Evolutionary conservation across 2,329 filamentous ascomycete species (phyloP).

Genomic region (Trichoderma gracile): DNA sequence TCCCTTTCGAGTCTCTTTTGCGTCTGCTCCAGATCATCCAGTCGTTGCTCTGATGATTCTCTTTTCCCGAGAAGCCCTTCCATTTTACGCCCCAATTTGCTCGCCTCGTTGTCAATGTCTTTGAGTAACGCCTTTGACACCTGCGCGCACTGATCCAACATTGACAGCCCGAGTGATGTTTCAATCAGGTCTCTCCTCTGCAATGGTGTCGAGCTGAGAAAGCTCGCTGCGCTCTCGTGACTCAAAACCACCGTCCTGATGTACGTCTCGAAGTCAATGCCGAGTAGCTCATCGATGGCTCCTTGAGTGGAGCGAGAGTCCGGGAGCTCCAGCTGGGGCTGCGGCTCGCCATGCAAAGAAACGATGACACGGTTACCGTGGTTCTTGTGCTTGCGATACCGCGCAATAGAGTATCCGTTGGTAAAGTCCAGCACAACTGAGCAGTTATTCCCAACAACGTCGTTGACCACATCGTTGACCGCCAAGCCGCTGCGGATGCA

Average conservation of each 20-base stretch:
- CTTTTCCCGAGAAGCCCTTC: background rate
- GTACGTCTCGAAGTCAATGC: slow-evolving; percentile 29
- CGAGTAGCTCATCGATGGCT: slow-evolving; percentile 30
- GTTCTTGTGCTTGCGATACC: slow-evolving; percentile 28
- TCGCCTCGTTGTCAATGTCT: slow-evolving; percentile 4
- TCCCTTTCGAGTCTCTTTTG: slow-evolving; percentile 16
- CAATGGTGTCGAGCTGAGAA: slow-evolving; percentile 26
- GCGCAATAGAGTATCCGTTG: slow-evolving; percentile 30
- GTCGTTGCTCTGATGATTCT: background rate
- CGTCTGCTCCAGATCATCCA: background rate
- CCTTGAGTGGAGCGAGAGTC: slow-evolving; percentile 23
- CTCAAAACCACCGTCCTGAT: slow-evolving; percentile 28
- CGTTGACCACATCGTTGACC: slow-evolving; percentile 30
- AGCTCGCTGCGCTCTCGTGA: slow-evolving; percentile 30
- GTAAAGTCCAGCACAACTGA: slow-evolving; percentile 29
- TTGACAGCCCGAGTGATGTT: slow-evolving; percentile 28
- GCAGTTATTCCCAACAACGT: slow-evolving; percentile 28
- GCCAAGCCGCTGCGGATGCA: slow-evolving; percentile 28
- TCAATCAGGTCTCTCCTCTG: slow-evolving; percentile 29
- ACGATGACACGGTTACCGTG: slow-evolving; percentile 28
- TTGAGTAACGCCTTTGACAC: slow-evolving; percentile 25
- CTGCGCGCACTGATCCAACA: slow-evolving; percentile 26
- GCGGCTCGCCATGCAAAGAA: slow-evolving; percentile 23
- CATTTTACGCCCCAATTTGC: background rate
- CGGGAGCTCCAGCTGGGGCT: slow-evolving; percentile 26